These are phyloP conservation scores for Gypsophila paniculata DNA, from an alignment of 179 eudicot genomes.

Conservation along the genomic window DNA sequence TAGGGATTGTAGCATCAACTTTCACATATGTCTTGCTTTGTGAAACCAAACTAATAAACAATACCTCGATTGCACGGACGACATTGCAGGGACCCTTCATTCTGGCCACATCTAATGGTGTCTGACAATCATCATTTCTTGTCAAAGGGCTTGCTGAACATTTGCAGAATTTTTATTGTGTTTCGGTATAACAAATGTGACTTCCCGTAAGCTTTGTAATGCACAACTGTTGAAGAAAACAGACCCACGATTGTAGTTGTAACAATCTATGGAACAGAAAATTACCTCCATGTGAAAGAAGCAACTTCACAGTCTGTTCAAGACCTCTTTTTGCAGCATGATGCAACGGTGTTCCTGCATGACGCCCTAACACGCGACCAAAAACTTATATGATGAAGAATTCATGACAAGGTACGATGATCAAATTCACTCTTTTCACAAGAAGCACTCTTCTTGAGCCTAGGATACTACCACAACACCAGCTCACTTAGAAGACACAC, in stretches of 20 bases:
- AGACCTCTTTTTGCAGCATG: conserved; percentile 95
- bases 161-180: conserved; percentile 1
- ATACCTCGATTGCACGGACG: conserved; percentile 85
- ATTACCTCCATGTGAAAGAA: conserved; percentile 72
- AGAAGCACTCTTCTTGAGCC: not conserved
- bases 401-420: not conserved
- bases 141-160: conserved; percentile 71
- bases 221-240: conserved; percentile 3
- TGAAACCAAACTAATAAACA: conserved; percentile 10
- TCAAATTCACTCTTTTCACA: not conserved
- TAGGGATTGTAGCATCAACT: too few relatives aligned
- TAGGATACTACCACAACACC: not conserved
- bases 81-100: conserved; percentile 56
- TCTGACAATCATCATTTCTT: conserved; percentile 85
- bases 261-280: not conserved
- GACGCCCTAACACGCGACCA: conserved; percentile 46
- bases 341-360: conserved; percentile 88
- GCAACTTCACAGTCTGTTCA: conserved; percentile 71
- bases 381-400: not conserved
- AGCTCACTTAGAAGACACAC: not conserved
- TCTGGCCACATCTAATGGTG: conserved; percentile 87
- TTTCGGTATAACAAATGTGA: not conserved
- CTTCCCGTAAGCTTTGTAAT: not conserved
- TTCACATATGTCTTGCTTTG: not conserved
- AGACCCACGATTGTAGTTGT: not conserved